Conservation (phyloP, 306 rosid species). For the Dryas alaskensis region DNA sequence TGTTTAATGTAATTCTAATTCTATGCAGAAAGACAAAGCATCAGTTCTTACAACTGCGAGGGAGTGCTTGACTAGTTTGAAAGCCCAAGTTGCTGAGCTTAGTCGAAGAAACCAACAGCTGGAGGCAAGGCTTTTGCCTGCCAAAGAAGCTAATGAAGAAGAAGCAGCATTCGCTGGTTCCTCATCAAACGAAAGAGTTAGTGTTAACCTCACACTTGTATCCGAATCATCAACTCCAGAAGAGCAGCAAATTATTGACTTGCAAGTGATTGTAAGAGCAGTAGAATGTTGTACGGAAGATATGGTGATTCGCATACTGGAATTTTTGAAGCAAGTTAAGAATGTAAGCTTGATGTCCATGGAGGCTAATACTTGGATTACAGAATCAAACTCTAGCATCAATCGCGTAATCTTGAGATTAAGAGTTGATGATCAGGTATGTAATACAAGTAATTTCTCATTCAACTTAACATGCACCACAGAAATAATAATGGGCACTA, state of each 20-base stretch:
- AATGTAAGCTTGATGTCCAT: constrained; percentile 57
- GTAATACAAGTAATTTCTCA: neutral
- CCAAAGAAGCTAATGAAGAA: constrained; percentile 24
- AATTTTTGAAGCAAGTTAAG: constrained; percentile 50
- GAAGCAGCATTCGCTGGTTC: neutral
- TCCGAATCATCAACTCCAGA: constrained; percentile 50
- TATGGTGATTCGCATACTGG: constrained; percentile 53
- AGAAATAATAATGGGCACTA: too few species aligned
- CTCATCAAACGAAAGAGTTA: constrained; percentile 40
- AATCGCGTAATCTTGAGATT: constrained; percentile 57
- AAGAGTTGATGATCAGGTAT: constrained; percentile 63
- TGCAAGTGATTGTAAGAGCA: constrained; percentile 59
- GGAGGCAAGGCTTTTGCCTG: constrained; percentile 28
- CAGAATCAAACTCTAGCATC: constrained; percentile 27
- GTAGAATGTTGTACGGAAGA: constrained; percentile 39
- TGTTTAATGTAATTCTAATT: too few species aligned
- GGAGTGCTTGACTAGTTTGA: constrained; percentile 55
- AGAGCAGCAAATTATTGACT: constrained; percentile 41
- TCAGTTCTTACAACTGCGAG: constrained; percentile 66
- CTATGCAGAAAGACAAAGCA: constrained; percentile 72
- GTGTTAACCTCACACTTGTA: constrained; percentile 39
- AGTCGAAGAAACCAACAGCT: constrained; percentile 47
- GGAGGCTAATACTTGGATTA: constrained; percentile 47
- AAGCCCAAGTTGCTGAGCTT: constrained; percentile 52
- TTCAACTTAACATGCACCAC: too few species aligned